These are phyloP conservation scores for Ettlia oleoabundans DNA, from an alignment of 139 green algal species.

Conservation along the genomic window DNA sequence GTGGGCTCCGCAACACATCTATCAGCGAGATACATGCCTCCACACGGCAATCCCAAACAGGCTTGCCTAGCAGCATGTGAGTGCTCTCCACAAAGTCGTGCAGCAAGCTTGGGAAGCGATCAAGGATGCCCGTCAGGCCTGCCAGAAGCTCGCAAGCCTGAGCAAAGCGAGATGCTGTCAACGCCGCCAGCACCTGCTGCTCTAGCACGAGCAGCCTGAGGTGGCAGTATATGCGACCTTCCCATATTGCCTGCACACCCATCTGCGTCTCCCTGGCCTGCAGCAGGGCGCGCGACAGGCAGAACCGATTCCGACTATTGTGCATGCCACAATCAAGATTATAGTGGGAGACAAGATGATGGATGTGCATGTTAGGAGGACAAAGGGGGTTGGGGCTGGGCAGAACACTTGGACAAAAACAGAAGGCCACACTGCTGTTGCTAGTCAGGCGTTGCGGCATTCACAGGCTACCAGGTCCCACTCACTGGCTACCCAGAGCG, in stretches of 20 bases:
- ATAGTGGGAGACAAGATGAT: no score
- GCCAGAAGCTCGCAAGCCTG: constrained; percentile 2
- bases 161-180: constrained; percentile 13
- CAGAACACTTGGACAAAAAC: no score
- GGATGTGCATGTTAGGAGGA: no score
- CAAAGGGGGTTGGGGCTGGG: no score
- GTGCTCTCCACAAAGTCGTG: constrained; percentile 6
- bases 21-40: no score
- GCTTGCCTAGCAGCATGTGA: constrained; percentile 38
- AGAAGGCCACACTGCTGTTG: no score
- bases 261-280: constrained; percentile 19
- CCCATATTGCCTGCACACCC: not conserved
- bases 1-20: no score
- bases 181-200: constrained; percentile 26
- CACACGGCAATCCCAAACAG: not conserved
- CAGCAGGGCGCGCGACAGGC: no score
- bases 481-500: not conserved
- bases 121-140: constrained; percentile 13
- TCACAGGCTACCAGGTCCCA: no score
- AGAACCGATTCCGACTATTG: no score
- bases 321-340: no score
- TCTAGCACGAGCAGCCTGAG: constrained; percentile 20
- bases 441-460: no score
- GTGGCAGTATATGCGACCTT: constrained; percentile 18
- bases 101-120: constrained; percentile 33